Evolutionary conservation across 345 rosid genomes (phyloP), one percentile per base, ranked within the genome.

Genomic region (Aethionema arabicum): DNA sequence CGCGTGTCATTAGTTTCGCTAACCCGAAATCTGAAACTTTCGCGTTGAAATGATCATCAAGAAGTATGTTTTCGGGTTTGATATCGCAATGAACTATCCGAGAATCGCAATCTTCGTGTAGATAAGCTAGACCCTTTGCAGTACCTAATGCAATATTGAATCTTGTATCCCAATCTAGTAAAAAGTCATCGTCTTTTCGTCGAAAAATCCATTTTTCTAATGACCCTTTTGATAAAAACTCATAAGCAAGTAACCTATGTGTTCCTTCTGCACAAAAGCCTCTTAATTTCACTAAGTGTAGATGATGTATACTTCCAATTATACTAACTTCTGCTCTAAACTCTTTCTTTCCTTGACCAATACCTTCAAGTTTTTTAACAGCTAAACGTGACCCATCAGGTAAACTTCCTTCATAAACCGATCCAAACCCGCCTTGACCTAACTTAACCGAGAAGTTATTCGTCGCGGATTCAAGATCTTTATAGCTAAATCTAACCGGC

Each of bases 381-480:
- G 99, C 97, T 32, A 93, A 5, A 39, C 72, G 82, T 32, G 89
- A 83, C 12, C 92, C 96, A 74, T 84, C 97, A 0, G 84, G 82
- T 5, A 93, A 87, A 71, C 52, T 51, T 3, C 97, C 99, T 59
- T 68, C 74, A 61, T 90, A 93, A 42, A 93, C 99, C 0, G 96
- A 82, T 29, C 99, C 99, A 63, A 93, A 93, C 44, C 99, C 97
- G 21, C 97, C 99, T 30, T 84, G 95, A 38, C 99, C 99, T 10
- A 93, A 83, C 82, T 81, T 93, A 42, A 80, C 77, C 2, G 86
- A 71, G 76, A 93, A 93, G 80, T 83, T 76, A 61, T 80, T 74
- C 3, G 99, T 93, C 0, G 96, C 95, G 5, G 70, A 68, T 68
- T 81, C 87, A 49, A 93, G 99, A 48, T 90, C 97, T 48, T 57